Conservation (phyloP, 148 eudicot genomes). For the Mesembryanthemum crystallinum region DNA sequence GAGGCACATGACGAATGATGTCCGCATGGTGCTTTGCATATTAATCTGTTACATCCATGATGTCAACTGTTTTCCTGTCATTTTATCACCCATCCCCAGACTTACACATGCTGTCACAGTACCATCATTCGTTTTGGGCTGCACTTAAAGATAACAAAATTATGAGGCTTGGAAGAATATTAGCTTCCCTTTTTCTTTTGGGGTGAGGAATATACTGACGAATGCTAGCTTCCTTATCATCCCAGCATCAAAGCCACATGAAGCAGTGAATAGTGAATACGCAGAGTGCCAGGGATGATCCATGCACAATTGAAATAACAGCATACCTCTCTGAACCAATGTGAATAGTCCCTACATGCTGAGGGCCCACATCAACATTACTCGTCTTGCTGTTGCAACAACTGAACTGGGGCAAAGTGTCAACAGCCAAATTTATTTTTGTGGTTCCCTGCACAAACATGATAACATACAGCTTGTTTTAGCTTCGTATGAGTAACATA, state of each 20-base stretch:
- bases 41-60: not conserved
- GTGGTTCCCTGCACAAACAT: slow-evolving; percentile 73
- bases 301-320: slow-evolving; percentile 8
- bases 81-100: not conserved
- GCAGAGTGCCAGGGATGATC: not conserved
- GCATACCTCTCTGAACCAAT: slow-evolving; percentile 92
- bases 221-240: slow-evolving; percentile 3
- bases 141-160: not conserved
- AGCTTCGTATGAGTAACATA: not conserved
- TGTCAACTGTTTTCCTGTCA: not conserved
- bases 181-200: too few relatives aligned
- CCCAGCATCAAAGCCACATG: not conserved
- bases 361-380: slow-evolving; percentile 64
- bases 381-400: slow-evolving; percentile 49
- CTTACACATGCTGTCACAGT: not conserved
- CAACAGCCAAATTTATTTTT: slow-evolving; percentile 91
- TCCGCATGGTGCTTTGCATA: too few relatives aligned
- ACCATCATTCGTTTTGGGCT: not conserved
- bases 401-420: slow-evolving; percentile 62
- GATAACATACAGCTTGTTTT: not conserved
- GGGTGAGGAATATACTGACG: too few relatives aligned
- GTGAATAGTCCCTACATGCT: slow-evolving; percentile 95
- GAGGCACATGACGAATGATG: too few relatives aligned
- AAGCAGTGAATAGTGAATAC: not conserved
- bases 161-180: not conserved